Conservation (phyloP, 352 stramenopile species). For the Thalassiosira livingstoniorum region DNA sequence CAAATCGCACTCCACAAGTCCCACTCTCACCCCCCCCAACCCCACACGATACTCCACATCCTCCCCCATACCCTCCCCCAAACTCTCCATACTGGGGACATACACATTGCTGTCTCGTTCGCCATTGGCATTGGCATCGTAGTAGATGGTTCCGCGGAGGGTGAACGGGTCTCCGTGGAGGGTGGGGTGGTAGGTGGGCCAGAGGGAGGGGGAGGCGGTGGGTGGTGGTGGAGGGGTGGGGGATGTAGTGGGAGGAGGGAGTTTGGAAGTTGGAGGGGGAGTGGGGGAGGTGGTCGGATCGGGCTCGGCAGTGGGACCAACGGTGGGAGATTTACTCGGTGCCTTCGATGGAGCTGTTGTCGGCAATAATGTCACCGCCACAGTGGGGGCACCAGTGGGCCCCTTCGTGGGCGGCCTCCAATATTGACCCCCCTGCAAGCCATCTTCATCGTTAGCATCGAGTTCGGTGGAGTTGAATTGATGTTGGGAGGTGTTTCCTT, state of each 20-base stretch:
- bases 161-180: constrained; percentile 20
- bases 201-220: not conserved
- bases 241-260: not conserved
- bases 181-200: constrained; percentile 22
- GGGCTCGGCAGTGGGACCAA: not conserved
- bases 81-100: not conserved
- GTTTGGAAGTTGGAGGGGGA: not conserved
- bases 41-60: constrained; percentile 21
- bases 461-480: too few relatives aligned
- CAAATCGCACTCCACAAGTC: constrained; percentile 28
- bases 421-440: not conserved
- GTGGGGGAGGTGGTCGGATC: not conserved
- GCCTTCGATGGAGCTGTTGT: not conserved
- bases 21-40: constrained; percentile 18
- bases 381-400: not conserved
- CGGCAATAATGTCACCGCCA: not conserved
- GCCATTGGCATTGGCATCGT: constrained; percentile 38
- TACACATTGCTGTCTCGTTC: not conserved
- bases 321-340: not conserved
- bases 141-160: constrained; percentile 18
- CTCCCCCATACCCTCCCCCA: not conserved
- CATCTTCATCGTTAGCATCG: not conserved
- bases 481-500: too few relatives aligned
- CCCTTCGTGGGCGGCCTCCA: not conserved
- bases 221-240: not conserved